Conservation (phyloP, 2,329 filamentous ascomycete genomes). For the Trichophyton equinum region DNA sequence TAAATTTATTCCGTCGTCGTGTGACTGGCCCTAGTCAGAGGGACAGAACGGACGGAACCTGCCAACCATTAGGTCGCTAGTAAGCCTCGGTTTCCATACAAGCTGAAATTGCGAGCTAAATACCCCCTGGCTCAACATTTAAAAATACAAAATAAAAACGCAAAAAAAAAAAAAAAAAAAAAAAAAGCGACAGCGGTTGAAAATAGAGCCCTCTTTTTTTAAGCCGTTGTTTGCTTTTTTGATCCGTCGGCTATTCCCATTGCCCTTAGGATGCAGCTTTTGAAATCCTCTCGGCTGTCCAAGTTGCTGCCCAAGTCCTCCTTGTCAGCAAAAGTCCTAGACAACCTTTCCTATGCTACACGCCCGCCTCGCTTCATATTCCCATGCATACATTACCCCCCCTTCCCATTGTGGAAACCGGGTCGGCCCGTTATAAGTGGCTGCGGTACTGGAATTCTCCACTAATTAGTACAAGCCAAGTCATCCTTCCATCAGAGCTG, state of each 20-base stretch:
- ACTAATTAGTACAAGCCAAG: background rate
- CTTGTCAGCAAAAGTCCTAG: background rate
- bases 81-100: background rate
- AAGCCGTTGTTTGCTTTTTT: conserved; percentile 1
- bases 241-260: background rate
- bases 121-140: background rate
- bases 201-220: background rate
- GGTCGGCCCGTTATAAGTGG: conserved; percentile 5
- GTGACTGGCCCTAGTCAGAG: conserved; percentile 2
- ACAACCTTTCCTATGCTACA: background rate
- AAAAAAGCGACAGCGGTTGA: background rate
- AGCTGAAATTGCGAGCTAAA: background rate
- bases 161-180: background rate
- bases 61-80: background rate
- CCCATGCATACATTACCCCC: background rate
- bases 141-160: background rate
- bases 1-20: conserved; percentile 1
- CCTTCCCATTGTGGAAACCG: conserved; percentile 2
- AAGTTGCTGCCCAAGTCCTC: conserved; percentile 1
- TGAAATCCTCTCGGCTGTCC: background rate
- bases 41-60: background rate
- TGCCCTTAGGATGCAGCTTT: background rate
- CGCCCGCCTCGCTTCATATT: background rate
- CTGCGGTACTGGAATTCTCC: background rate
- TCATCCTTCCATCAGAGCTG: background rate